Base-by-base conservation (phyloP, 2,329 filamentous ascomycete species). In the Blumeria hordei region DNA sequence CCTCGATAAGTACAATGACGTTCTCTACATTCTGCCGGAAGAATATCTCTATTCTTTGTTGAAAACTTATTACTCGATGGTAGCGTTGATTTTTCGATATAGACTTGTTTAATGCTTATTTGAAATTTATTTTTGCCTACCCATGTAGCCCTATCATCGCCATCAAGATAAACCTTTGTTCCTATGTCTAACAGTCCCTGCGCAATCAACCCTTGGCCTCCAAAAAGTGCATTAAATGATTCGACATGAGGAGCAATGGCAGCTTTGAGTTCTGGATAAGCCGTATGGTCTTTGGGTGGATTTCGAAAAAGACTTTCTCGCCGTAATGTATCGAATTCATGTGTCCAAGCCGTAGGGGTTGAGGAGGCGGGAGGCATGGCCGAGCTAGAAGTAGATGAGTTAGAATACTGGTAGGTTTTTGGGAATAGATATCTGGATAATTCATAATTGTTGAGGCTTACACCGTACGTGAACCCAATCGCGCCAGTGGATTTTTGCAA, bases 181-280 rank as follows among this genome's bases (percentile, higher is more conserved):
- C 90, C 92, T 69, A 98, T 96, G 66, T 98, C 92, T 64, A 77
- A 78, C 58, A 96, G 68, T 11, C 76, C 88, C 60, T 86, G 80
- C 53, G 83, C 77, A 55, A 98, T 67, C 54, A 83, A 72, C 54
- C 85, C 86, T 68, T 82, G 75, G 56, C 75, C 73, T 35, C 80
- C 77, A 66, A 95, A 93, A 51, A 96, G 74, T 54, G 81, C 81
- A 72, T 98, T 94, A 77, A 95, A 98, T 6, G 92, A 92, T 64
- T 95, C 82, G 62, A 96, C 83, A 68, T 98, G 92, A 53, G 92
- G 92, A 60, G 85, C 76, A 57, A 96, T 81, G n/a, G 90, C 85
- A 58, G 77, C 77, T 63, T 88, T 83, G 51, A 98, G 78, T 21
- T 84, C 77, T 12, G 92, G 92, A 65, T 94, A 96, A 57, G 90